Percentiles rank a stretch among this genome's conserved stretches.
phyloP scores from a whole-genome alignment of 1,284 basidiomycete genomes.

The Apiotrichum domesticum region DNA sequence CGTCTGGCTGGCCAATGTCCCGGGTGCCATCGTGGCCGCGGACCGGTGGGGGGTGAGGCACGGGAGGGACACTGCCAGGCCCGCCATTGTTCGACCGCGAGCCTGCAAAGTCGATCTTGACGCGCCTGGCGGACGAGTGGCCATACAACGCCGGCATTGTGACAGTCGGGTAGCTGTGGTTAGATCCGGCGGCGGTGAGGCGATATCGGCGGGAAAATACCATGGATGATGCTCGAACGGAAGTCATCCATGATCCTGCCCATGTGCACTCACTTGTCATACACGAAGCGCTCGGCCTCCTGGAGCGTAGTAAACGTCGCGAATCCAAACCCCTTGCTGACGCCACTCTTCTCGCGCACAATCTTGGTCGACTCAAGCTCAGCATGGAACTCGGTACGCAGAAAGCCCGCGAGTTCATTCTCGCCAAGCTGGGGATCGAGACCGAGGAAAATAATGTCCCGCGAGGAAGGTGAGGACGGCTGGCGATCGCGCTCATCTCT shows the following conservation, averaged over 20 bases:
- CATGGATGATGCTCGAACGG: too few relatives aligned
- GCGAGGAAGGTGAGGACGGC: constrained; percentile 28
- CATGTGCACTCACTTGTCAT: constrained; percentile 53
- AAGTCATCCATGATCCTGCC: background rate
- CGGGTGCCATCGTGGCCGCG: constrained; percentile 75
- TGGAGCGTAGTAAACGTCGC: constrained; percentile 78
- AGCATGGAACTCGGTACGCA: constrained; percentile 57
- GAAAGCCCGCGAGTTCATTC: constrained; percentile 66
- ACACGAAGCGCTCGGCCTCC: constrained; percentile 78
- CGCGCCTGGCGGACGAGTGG: constrained; percentile 54
- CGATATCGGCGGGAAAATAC: too few relatives aligned
- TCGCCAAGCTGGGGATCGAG: constrained; percentile 82
- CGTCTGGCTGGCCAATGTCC: constrained; percentile 60
- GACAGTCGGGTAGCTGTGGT: constrained; percentile 62
- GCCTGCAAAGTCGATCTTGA: constrained; percentile 83
- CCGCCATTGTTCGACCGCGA: constrained; percentile 3
- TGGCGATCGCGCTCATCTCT: background rate
- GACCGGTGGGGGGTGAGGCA: constrained; percentile 26
- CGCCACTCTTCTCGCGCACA: constrained; percentile 83
- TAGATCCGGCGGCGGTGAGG: constrained; percentile 1
- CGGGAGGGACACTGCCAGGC: background rate
- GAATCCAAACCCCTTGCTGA: constrained; percentile 88
- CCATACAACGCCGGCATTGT: constrained; percentile 62
- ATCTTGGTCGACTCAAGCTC: constrained; percentile 57
- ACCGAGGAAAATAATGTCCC: constrained; percentile 80